phyloP scores from a whole-genome alignment of 2,329 filamentous ascomycete species.

The Sarocladium brachiariae region DNA sequence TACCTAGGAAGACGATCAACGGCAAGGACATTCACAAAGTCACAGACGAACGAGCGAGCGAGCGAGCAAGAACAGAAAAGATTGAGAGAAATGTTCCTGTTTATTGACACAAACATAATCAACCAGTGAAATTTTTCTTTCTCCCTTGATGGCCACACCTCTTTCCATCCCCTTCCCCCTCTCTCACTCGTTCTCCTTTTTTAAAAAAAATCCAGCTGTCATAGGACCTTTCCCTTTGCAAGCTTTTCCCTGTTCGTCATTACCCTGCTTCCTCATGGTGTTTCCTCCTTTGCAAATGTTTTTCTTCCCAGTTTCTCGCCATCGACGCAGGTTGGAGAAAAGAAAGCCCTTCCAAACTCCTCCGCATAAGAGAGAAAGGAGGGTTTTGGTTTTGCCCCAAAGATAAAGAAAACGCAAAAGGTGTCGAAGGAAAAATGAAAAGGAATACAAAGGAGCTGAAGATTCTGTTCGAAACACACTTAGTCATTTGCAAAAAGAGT shows the following conservation, averaged over 20 bases:
- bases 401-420: constrained; percentile 1
- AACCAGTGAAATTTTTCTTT: constrained; percentile 6
- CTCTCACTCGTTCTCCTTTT: no score
- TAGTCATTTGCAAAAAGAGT: constrained; percentile 5
- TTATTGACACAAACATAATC: constrained; percentile 5
- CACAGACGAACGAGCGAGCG: no score
- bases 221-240: no score
- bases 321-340: neutral
- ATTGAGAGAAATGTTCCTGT: constrained; percentile 6
- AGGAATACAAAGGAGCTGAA: constrained; percentile 5
- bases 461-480: constrained; percentile 1
- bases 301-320: neutral
- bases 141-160: neutral
- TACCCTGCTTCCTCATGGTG: neutral
- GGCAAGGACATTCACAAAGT: no score
- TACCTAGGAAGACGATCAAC: no score
- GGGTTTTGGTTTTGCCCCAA: neutral
- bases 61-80: neutral
- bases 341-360: neutral
- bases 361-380: neutral
- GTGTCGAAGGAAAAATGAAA: neutral
- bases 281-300: neutral
- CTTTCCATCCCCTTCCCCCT: neutral
- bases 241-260: neutral
- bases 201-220: no score